Conservation (phyloP, 2,329 filamentous ascomycete species). For the Penicillium sp. region DNA sequence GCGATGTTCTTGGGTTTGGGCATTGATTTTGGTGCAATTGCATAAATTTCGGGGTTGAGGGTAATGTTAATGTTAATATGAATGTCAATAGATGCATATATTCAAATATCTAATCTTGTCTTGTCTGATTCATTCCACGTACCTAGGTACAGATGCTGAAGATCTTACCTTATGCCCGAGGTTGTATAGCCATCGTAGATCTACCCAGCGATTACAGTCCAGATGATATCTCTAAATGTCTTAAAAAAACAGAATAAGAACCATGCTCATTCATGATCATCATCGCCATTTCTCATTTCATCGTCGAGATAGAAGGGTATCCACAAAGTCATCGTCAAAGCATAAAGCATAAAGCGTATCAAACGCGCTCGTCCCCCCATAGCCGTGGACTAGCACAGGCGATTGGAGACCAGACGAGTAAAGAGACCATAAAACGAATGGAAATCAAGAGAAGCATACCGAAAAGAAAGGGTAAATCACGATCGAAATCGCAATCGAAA, state of each 20-base stretch:
- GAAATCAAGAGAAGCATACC: not conserved
- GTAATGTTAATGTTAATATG: constrained; percentile 5
- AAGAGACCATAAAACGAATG: not conserved
- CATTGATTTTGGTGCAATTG: too few species aligned
- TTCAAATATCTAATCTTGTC: not conserved
- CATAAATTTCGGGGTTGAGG: constrained; percentile 27
- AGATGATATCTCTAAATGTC: not conserved
- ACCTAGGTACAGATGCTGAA: not conserved
- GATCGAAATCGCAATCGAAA: not conserved
- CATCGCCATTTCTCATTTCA: not conserved
- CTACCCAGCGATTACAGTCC: not conserved
- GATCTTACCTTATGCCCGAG: not conserved
- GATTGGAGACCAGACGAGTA: not conserved
- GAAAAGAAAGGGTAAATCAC: not conserved
- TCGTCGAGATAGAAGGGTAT: constrained; percentile 1
- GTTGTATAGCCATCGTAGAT: not conserved
- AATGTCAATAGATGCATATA: not conserved
- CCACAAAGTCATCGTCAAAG: constrained; percentile 29
- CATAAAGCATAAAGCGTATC: constrained; percentile 18
- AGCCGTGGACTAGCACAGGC: constrained; percentile 5
- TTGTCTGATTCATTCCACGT: not conserved
- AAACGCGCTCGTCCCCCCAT: not conserved
- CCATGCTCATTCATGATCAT: not conserved
- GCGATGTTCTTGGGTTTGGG: constrained; percentile 42
- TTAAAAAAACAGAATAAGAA: not conserved